A percentile compares a stretch with the other conserved stretches of the same genome.
These are phyloP conservation scores for Ceratocystis variospora DNA, from an alignment of 2,329 filamentous ascomycete genomes.

Conservation along the genomic window DNA sequence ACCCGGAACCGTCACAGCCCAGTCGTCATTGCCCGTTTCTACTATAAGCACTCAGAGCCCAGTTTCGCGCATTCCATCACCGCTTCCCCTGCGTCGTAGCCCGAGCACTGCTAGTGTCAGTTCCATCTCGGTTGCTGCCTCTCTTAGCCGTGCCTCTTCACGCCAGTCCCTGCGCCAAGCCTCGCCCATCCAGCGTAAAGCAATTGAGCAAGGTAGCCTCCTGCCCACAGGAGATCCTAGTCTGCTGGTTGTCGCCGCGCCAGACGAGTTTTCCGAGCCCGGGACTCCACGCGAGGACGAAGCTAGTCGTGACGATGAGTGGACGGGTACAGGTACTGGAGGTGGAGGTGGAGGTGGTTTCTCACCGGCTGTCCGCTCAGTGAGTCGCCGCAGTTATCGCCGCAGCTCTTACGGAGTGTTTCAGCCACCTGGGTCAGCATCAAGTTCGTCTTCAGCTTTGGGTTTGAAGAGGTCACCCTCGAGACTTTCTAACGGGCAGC, in stretches of 20 bases:
- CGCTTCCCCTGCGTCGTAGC: conserved; percentile 12
- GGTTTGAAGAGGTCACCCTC: conserved; percentile 13
- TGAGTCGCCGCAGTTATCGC: conserved; percentile 19
- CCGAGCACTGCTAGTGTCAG: conserved; percentile 13
- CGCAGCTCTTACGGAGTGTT: background rate
- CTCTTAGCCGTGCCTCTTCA: conserved; percentile 15
- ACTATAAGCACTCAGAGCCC: background rate
- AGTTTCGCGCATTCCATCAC: conserved; percentile 13
- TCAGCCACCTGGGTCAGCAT: conserved; percentile 8
- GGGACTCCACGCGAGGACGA: conserved; percentile 32
- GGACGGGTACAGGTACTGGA: conserved; percentile 4
- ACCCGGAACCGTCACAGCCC: conserved; percentile 25
- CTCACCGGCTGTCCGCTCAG: background rate
- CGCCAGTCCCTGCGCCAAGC: conserved; percentile 14
- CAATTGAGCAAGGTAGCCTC: conserved; percentile 15
- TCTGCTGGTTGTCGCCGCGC: conserved; percentile 51
- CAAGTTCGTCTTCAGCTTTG: background rate
- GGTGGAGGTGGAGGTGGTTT: conserved; percentile 14
- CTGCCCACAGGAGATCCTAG: conserved; percentile 22
- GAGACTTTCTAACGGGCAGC: conserved; percentile 12
- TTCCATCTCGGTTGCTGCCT: background rate
- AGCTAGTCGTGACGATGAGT: conserved; percentile 25
- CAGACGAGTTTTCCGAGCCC: conserved; percentile 44
- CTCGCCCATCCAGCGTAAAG: conserved; percentile 15
- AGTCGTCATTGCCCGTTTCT: conserved; percentile 31